Conservation (phyloP, 116 monocot species). For the Dioscorea cayenensis region DNA sequence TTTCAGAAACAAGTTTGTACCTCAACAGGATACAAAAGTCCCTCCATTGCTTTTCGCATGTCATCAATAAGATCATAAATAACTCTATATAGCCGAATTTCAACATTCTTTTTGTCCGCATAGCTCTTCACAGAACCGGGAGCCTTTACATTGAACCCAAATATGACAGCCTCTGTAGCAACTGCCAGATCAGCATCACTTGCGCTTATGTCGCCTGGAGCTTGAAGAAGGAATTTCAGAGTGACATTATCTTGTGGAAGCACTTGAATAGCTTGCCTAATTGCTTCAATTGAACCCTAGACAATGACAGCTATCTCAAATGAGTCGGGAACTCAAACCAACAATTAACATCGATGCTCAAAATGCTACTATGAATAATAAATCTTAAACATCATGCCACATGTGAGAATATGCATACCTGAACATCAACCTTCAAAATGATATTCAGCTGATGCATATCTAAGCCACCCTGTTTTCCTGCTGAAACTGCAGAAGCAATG, state of each 20-base stretch:
- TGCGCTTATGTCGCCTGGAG: slow-evolving; percentile 77
- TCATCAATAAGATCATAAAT: slow-evolving; percentile 92
- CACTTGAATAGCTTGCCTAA: slow-evolving; percentile 78
- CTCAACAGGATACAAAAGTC: slow-evolving; percentile 86
- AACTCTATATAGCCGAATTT: slow-evolving; percentile 83
- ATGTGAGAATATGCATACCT: slow-evolving; percentile 41
- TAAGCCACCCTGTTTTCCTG: slow-evolving; percentile 61
- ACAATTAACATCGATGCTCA: neutral
- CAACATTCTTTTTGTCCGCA: slow-evolving; percentile 77
- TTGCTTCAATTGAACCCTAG: slow-evolving; percentile 94
- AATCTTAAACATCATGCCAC: neutral
- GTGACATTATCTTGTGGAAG: slow-evolving; percentile 89
- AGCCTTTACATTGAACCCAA: slow-evolving; percentile 93
- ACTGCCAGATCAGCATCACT: slow-evolving; percentile 90
- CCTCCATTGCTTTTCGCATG: slow-evolving; percentile 90
- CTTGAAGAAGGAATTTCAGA: slow-evolving; percentile 85
- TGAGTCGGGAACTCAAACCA: neutral
- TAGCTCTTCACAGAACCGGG: slow-evolving; percentile 80
- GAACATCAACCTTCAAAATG: slow-evolving; percentile 91
- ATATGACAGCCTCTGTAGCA: slow-evolving; percentile 79
- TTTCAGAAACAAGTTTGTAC: slow-evolving; percentile 24
- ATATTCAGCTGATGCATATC: slow-evolving; percentile 92
- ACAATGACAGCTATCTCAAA: neutral
- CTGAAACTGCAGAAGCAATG: slow-evolving; percentile 72
- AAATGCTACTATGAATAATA: neutral